phyloP scores from a whole-genome alignment of 495 filamentous ascomycete species.

The Penicillium fimorum region DNA sequence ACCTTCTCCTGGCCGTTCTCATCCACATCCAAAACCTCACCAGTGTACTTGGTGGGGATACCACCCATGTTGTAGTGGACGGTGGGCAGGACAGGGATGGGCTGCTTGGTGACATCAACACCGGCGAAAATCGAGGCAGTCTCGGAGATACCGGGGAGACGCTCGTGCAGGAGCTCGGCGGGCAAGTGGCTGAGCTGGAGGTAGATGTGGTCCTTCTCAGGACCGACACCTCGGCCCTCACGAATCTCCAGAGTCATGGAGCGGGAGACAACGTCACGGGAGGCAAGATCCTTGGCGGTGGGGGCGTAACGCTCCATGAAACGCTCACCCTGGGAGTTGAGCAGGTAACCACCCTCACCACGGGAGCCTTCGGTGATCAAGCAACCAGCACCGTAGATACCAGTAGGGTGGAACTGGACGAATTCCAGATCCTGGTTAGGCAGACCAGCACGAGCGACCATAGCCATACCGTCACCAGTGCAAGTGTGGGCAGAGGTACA shows the following conservation, averaged over 20 bases:
- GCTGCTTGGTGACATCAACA: conserved; percentile 94
- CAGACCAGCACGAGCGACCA: conserved; percentile 95
- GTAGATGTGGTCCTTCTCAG: conserved; percentile 96
- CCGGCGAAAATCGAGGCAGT: conserved; percentile 95
- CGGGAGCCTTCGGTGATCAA: conserved; percentile 97
- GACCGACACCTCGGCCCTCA: conserved; percentile 91
- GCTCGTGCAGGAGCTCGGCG: conserved; percentile 85
- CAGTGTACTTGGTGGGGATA: conserved; percentile 95
- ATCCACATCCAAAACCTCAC: conserved; percentile 88
- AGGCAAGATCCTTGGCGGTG: conserved; percentile 93
- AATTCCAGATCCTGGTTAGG: conserved; percentile 99
- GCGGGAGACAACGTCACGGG: conserved; percentile 89
- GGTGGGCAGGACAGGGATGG: conserved; percentile 93
- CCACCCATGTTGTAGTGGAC: conserved; percentile 99
- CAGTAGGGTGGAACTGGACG: conserved; percentile 98
- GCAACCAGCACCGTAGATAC: conserved; percentile 98
- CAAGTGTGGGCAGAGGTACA: conserved; percentile 98
- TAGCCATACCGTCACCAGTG: conserved; percentile 97
- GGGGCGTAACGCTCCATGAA: conserved; percentile 99
- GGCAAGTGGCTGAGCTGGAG: conserved; percentile 94
- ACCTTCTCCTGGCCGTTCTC: conserved; percentile 82
- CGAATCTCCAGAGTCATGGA: conserved; percentile 98
- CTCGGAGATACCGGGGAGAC: conserved; percentile 97
- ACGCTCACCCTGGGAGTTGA: conserved; percentile 94
- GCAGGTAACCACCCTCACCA: conserved; percentile 96